A percentile compares a stretch with the other conserved stretches of the same genome.
Evolutionary conservation across 257 asterid genomes (phyloP).

Genomic region (Striga asiatica): DNA sequence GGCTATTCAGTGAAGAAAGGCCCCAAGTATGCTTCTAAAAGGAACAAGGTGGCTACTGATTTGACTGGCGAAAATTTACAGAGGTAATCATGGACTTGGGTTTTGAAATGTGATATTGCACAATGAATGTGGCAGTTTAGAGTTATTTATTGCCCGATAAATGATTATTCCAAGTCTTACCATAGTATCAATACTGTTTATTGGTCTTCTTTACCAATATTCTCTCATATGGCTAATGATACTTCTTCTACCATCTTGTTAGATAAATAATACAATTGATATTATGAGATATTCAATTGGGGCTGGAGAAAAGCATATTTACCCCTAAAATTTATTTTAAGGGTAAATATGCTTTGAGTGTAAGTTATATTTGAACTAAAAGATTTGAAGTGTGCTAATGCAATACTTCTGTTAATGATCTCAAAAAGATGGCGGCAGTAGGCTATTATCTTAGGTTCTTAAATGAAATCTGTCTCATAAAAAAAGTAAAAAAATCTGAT

Average conservation of each 20-base stretch:
- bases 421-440: background rate
- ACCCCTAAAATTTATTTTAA: too few species aligned
- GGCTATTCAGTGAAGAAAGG: constrained; percentile 78
- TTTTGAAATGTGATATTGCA: background rate
- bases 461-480: background rate
- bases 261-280: background rate
- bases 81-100: constrained; percentile 33
- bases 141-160: background rate
- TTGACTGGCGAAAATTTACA: constrained; percentile 81
- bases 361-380: background rate
- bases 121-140: background rate
- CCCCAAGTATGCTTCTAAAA: constrained; percentile 79
- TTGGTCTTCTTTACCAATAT: background rate
- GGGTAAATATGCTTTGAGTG: background rate
- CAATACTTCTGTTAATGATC: background rate
- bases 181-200: background rate
- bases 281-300: background rate
- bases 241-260: background rate
- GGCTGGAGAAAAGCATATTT: background rate
- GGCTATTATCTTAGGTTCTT: background rate
- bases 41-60: constrained; percentile 91
- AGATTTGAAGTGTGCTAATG: background rate
- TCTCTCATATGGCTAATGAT: background rate
- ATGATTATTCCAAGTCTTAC: constrained; percentile 2
- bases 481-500: background rate